Base-by-base conservation (phyloP, 2,329 filamentous ascomycete genomes). In the Cladophialophora chaetospira region DNA sequence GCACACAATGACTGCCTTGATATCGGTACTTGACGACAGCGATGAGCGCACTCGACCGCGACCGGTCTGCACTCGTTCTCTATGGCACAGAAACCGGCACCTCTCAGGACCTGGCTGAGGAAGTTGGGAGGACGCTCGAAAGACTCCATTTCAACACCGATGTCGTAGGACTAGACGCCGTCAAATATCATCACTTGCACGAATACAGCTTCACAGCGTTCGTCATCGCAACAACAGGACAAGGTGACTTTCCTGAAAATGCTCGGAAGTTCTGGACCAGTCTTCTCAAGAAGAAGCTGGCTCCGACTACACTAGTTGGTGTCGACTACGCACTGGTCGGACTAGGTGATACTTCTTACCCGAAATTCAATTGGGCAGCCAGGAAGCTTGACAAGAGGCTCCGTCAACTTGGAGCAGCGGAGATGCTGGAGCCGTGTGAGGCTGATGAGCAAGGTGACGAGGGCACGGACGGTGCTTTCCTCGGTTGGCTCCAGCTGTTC, bases 1-100 rank as follows among this genome's bases (percentile, higher is more conserved):
- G 31, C 15, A n/a, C 40, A 55, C 26, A 42, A 58, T 58, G 56
- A 28, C 31, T 21, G 29, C 17, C 26, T 43, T 11, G 26, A 23
- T 25, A 29, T 11, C n/a, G n/a, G n/a, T n/a, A 19, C 11, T 31
- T 21, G 13, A 35, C 19, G 40, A 58, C 40, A 53, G 42, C 29
- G 31, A 53, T 43, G 35, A 59, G n/a, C 47, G 57, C 25, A 53
- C 52, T 33, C 36, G 57, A 36, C 53, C 47, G 35, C 35, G 53
- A 19, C 42, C 55, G 62, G 35, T 63, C 76, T 38, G 84, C 82
- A 49, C 82, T 96, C 64, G 80, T 99, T 56, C 81, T 96, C 29
- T 99, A 96, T 74, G 94, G 91, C 53, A 95, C 93, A 35, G 94
- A 99, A 77, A 97, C 92, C 19, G 94, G 94, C 55, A 97, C 94